Conservation (phyloP, 345 rosid species). For the Euphorbia lathyris region DNA sequence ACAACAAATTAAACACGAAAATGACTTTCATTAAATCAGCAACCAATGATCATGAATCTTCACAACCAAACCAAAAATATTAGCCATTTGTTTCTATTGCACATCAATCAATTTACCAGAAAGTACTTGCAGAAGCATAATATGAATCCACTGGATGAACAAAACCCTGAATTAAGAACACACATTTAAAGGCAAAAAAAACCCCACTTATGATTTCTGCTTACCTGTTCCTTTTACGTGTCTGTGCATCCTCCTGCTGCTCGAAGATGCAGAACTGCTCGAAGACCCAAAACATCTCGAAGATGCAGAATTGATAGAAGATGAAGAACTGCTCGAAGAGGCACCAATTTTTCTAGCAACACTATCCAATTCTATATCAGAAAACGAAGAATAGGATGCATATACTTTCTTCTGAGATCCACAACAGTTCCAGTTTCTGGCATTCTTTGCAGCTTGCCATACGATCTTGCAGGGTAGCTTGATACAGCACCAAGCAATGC, state of each 20-base stretch:
- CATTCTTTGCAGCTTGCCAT: constrained; percentile 35
- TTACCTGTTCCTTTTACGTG: not conserved
- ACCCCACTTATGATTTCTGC: not conserved
- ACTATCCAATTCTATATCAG: constrained; percentile 55
- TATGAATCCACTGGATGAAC: not conserved
- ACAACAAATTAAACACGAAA: not conserved
- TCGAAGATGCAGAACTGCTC: constrained; percentile 2
- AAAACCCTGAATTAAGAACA: too few species aligned
- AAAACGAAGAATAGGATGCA: constrained; percentile 67
- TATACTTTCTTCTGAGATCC: constrained; percentile 29
- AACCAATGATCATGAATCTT: not conserved
- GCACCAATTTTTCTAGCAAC: constrained; percentile 7
- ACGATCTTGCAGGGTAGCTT: constrained; percentile 59
- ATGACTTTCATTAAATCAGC: not conserved
- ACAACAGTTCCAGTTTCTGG: constrained; percentile 29
- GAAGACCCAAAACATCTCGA: not conserved
- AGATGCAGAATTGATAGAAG: not conserved
- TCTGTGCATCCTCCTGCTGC: constrained; percentile 7
- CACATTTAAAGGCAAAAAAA: not conserved
- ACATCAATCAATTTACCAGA: not conserved
- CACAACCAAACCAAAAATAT: not conserved
- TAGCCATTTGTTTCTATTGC: too few species aligned
- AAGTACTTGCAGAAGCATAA: not conserved
- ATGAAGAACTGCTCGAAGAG: not conserved
- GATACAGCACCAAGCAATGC: constrained; percentile 51